A percentile compares a stretch with the other conserved stretches of the same genome.
phyloP scores from a whole-genome alignment of 2,329 filamentous ascomycete species.

The Ascocoryne sarcoides region DNA sequence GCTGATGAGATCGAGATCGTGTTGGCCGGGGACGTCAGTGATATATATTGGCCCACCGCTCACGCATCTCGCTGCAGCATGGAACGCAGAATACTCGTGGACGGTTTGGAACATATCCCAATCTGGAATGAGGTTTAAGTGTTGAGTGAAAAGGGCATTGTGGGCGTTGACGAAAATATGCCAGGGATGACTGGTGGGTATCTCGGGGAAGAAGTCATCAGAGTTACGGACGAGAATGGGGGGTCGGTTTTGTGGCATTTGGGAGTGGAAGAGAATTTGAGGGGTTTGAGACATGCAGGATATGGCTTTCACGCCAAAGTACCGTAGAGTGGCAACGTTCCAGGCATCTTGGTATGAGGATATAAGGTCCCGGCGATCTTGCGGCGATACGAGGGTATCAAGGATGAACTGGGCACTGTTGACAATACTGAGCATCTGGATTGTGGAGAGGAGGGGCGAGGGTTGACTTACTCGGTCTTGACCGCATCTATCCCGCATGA shows the following conservation, averaged over 20 bases:
- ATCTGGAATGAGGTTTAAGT: constrained; percentile 81
- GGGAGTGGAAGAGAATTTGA: constrained; percentile 75
- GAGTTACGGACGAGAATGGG: constrained; percentile 74
- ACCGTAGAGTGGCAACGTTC: constrained; percentile 65
- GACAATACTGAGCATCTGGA: constrained; percentile 2
- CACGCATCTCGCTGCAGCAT: constrained; percentile 82
- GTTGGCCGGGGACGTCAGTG: constrained; percentile 78
- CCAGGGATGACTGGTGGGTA: constrained; percentile 78
- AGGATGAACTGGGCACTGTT: constrained; percentile 69
- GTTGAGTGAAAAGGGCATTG: constrained; percentile 72
- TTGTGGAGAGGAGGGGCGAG: not conserved
- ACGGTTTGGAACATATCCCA: constrained; percentile 64
- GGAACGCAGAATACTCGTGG: constrained; percentile 66
- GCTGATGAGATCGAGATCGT: constrained; percentile 64
- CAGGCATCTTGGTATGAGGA: constrained; percentile 77
- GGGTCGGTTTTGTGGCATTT: constrained; percentile 68
- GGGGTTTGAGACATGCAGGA: constrained; percentile 94
- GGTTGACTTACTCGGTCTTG: constrained; percentile 61
- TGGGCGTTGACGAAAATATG: constrained; percentile 93
- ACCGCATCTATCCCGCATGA: constrained; percentile 72
- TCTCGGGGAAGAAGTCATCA: constrained; percentile 83
- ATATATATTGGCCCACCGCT: constrained; percentile 92
- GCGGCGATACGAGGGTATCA: constrained; percentile 62
- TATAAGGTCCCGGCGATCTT: constrained; percentile 62
- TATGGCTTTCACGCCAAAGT: constrained; percentile 72